phyloP scores from a whole-genome alignment of 2,329 filamentous ascomycete species.

The Aureobasidium sp. region DNA sequence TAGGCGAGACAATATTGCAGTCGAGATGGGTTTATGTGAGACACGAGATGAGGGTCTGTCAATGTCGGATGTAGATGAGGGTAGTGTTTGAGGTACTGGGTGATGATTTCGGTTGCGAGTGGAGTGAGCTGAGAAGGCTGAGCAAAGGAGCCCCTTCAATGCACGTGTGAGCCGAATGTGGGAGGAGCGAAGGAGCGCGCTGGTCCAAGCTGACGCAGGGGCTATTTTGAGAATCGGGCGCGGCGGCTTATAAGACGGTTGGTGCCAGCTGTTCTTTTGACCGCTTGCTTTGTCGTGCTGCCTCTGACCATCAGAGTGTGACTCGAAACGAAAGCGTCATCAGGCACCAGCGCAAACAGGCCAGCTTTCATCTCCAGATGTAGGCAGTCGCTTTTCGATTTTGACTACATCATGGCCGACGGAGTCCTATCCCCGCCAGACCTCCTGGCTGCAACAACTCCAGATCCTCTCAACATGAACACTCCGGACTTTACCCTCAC shows the following conservation, averaged over 20 bases:
- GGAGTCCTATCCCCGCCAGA: conserved; percentile 2
- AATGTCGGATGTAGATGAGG: background rate
- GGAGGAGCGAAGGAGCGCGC: background rate
- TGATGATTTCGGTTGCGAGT: background rate
- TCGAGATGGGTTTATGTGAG: background rate
- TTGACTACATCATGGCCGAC: conserved; percentile 7
- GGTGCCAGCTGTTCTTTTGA: background rate
- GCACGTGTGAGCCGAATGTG: background rate
- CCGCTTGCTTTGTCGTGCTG: background rate
- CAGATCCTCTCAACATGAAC: conserved; percentile 13
- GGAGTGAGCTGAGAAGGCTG: background rate
- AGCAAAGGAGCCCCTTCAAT: background rate
- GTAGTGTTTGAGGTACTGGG: background rate
- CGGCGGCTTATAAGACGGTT: background rate
- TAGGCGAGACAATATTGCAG: background rate
- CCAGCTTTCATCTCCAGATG: conserved; percentile 7
- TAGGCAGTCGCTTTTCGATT: background rate
- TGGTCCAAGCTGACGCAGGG: background rate
- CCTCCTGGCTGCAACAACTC: conserved; percentile 5
- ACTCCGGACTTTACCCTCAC: conserved; percentile 9
- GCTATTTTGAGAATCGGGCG: background rate
- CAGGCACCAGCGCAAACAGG: conserved; percentile 4
- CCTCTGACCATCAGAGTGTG: background rate
- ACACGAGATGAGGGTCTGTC: background rate
- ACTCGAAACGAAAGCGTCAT: background rate